phyloP scores from a whole-genome alignment of 2,329 filamentous ascomycete genomes.

The Trichoderma oligosporum region DNA sequence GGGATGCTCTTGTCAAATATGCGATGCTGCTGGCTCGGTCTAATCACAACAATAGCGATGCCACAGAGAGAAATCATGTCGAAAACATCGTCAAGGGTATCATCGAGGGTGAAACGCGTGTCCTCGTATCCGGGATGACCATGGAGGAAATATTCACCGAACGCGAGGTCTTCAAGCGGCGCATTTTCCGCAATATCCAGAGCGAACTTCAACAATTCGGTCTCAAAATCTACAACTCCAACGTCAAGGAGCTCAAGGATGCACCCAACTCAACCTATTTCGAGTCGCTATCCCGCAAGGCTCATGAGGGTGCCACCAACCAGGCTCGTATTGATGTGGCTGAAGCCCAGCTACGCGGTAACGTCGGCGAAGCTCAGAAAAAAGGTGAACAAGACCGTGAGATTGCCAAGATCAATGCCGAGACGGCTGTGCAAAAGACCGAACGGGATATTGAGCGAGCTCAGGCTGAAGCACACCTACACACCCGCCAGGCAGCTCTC shows the following conservation, averaged over 20 bases:
- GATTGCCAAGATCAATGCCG: constrained; percentile 82
- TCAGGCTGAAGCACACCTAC: constrained; percentile 70
- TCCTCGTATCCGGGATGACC: constrained; percentile 82
- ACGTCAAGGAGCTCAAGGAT: constrained; percentile 84
- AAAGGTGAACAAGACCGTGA: constrained; percentile 78
- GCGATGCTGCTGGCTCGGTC: constrained; percentile 75
- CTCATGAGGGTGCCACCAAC: constrained; percentile 79
- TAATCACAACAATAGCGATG: constrained; percentile 33
- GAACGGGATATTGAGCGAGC: constrained; percentile 80
- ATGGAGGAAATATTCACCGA: constrained; percentile 87
- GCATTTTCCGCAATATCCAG: constrained; percentile 72
- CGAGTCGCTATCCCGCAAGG: constrained; percentile 74
- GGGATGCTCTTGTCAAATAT: constrained; percentile 72
- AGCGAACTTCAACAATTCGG: constrained; percentile 78
- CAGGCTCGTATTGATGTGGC: constrained; percentile 68
- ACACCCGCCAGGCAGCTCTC: constrained; percentile 68
- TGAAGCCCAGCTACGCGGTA: constrained; percentile 61
- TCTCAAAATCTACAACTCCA: constrained; percentile 66
- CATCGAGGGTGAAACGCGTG: constrained; percentile 82
- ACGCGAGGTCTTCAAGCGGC: constrained; percentile 70
- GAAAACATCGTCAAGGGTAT: constrained; percentile 86
- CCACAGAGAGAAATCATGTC: constrained; percentile 55
- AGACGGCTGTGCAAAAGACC: constrained; percentile 80
- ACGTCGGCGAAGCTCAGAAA: constrained; percentile 73
- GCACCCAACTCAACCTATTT: constrained; percentile 81